These are phyloP conservation scores for Ashbya aceris DNA, from an alignment of 1,139 yeast genomes.

Conservation along the genomic window DNA sequence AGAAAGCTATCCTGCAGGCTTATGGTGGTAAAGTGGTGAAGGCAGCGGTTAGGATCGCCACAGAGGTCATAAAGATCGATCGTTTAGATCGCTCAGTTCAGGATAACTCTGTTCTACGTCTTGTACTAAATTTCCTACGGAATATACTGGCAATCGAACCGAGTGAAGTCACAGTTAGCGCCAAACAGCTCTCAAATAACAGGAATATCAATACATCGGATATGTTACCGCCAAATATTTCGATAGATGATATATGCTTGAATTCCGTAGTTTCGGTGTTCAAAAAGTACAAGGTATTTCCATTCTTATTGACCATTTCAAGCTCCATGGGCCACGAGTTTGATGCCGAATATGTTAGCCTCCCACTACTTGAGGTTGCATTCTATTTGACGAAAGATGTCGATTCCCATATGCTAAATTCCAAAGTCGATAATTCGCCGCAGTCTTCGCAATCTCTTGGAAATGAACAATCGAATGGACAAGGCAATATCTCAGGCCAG, in stretches of 20 bases:
- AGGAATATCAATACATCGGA: slow-evolving; percentile 29
- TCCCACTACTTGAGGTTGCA: slow-evolving; percentile 60
- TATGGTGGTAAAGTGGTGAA: slow-evolving; percentile 54
- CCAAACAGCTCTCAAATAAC: slow-evolving; percentile 30
- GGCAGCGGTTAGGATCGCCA: slow-evolving; percentile 61
- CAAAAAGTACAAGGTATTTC: slow-evolving; percentile 60
- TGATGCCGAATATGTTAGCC: slow-evolving; percentile 51
- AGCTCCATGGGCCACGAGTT: slow-evolving; percentile 58
- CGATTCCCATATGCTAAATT: slow-evolving; percentile 25
- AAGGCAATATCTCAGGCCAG: not conserved
- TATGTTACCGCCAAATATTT: slow-evolving; percentile 48
- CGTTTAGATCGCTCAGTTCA: slow-evolving; percentile 53
- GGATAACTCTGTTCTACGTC: slow-evolving; percentile 63
- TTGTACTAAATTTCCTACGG: slow-evolving; percentile 66
- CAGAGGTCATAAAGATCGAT: slow-evolving; percentile 51
- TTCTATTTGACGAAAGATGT: slow-evolving; percentile 55
- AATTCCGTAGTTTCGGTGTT: slow-evolving; percentile 50
- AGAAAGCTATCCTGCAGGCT: slow-evolving; percentile 52
- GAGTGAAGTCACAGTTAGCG: slow-evolving; percentile 42
- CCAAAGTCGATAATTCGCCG: not conserved
- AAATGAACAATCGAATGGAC: not conserved
- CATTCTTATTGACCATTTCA: slow-evolving; percentile 58
- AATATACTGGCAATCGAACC: slow-evolving; percentile 74
- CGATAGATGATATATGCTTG: slow-evolving; percentile 59
- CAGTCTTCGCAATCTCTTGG: not conserved